phyloP scores from a whole-genome alignment of 495 filamentous ascomycete genomes.

The Glarea lozoyensis region DNA sequence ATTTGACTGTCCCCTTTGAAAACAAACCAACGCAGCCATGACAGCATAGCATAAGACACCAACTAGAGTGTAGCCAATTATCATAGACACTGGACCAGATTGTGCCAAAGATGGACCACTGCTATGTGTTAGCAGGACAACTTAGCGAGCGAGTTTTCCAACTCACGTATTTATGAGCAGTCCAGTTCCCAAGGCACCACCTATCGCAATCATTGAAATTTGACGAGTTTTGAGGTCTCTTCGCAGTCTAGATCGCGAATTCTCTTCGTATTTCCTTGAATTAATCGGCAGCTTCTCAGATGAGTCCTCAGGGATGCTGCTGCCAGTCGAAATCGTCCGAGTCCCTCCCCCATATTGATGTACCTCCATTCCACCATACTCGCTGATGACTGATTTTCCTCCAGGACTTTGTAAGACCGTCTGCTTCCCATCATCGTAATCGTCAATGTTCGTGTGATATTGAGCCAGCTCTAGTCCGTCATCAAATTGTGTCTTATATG shows the following conservation, averaged over 20 bases:
- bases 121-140: constrained; percentile 3
- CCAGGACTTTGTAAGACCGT: neutral
- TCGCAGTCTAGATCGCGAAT: constrained; percentile 30
- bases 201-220: constrained; percentile 78
- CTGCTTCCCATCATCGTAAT: neutral
- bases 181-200: constrained; percentile 35
- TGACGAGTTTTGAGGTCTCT: constrained; percentile 58
- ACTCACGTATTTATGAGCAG: constrained; percentile 20
- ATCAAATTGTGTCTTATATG: neutral
- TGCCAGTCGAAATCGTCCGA: neutral
- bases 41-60: constrained; percentile 54
- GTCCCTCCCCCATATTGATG: constrained; percentile 1
- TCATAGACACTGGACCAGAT: constrained; percentile 54
- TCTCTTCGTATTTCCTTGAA: constrained; percentile 10
- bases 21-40: constrained; percentile 41
- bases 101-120: constrained; percentile 47
- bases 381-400: constrained; percentile 1
- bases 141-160: neutral
- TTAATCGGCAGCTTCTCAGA: constrained; percentile 1
- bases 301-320: neutral
- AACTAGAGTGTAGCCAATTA: constrained; percentile 62
- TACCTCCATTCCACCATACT: constrained; percentile 11
- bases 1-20: neutral
- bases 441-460: neutral
- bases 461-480: constrained; percentile 4